Percentiles rank a stretch among this genome's conserved stretches.
phyloP scores from a whole-genome alignment of 106 monocot genomes.

The Acanthochlamys bracteata region DNA sequence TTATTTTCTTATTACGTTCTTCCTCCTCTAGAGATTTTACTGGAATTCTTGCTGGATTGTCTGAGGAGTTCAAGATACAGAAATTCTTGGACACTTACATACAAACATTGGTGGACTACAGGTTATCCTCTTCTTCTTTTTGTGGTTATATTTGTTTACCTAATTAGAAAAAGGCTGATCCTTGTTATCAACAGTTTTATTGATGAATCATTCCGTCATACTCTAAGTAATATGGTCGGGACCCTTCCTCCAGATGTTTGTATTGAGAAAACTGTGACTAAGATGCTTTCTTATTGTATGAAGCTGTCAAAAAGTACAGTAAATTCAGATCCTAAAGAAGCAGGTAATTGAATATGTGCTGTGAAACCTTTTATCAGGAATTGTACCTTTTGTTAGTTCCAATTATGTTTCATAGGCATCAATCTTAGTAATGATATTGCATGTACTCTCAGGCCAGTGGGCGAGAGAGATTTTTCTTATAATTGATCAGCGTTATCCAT shows the following conservation, averaged over 20 bases:
- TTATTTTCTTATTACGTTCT: background rate
- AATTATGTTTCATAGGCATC: too few relatives aligned
- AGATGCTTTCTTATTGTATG: slow-evolving; percentile 42
- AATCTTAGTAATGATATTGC: too few relatives aligned
- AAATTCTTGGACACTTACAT: slow-evolving; percentile 55
- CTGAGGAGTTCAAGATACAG: slow-evolving; percentile 59
- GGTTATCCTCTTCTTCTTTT: slow-evolving; percentile 16
- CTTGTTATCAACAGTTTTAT: slow-evolving; percentile 25
- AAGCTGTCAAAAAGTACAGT: slow-evolving; percentile 27
- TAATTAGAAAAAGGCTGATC: slow-evolving; percentile 7
- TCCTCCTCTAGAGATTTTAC: slow-evolving; percentile 55
- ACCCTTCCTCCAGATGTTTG: slow-evolving; percentile 33
- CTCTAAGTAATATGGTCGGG: slow-evolving; percentile 41
- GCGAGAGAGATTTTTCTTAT: slow-evolving; percentile 41
- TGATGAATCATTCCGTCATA: slow-evolving; percentile 36
- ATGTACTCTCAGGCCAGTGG: slow-evolving; percentile 35
- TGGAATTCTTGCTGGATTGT: slow-evolving; percentile 60
- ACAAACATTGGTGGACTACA: slow-evolving; percentile 50
- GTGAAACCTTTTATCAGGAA: background rate
- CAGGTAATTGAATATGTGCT: slow-evolving; percentile 30
- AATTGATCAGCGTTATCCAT: slow-evolving; percentile 45
- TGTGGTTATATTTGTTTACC: background rate
- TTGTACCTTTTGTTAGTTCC: too few relatives aligned
- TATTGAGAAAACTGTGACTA: slow-evolving; percentile 44
- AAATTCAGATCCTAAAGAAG: slow-evolving; percentile 18